Percentiles rank a stretch among this genome's conserved stretches.
phyloP scores from a whole-genome alignment of 257 asterid genomes.

The Galeopsis tetrahit region DNA sequence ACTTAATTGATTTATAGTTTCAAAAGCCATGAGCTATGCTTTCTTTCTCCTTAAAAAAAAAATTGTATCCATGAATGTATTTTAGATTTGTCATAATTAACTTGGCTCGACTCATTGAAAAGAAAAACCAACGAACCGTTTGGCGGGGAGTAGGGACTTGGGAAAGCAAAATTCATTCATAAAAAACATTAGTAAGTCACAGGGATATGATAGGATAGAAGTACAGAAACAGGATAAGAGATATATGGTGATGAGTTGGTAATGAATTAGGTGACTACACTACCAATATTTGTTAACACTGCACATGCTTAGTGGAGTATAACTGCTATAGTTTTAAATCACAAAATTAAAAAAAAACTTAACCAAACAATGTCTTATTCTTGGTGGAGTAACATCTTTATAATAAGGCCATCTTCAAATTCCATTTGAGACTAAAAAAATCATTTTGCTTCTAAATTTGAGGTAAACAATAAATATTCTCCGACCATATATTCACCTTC shows the following conservation, averaged over 20 bases:
- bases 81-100: no score
- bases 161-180: not conserved
- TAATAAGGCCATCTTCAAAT: not conserved
- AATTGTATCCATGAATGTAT: no score
- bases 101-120: not conserved
- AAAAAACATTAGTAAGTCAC: not conserved
- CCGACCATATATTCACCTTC: no score
- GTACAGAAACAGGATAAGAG: slow-evolving; percentile 4
- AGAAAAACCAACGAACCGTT: not conserved
- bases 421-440: no score
- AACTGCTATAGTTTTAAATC: not conserved
- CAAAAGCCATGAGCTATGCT: no score
- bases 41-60: no score
- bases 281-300: slow-evolving; percentile 27
- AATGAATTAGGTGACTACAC: slow-evolving; percentile 27
- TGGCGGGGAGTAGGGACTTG: not conserved
- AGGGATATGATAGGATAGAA: not conserved
- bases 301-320: slow-evolving; percentile 37
- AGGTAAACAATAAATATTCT: no score
- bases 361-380: slow-evolving; percentile 23
- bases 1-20: no score
- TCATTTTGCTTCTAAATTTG: no score
- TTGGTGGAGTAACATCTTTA: slow-evolving; percentile 1
- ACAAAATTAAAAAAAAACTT: slow-evolving; percentile 1
- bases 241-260: slow-evolving; percentile 30